These are phyloP conservation scores for Reutealis trisperma DNA, from an alignment of 345 rosid genomes.

Conservation along the genomic window DNA sequence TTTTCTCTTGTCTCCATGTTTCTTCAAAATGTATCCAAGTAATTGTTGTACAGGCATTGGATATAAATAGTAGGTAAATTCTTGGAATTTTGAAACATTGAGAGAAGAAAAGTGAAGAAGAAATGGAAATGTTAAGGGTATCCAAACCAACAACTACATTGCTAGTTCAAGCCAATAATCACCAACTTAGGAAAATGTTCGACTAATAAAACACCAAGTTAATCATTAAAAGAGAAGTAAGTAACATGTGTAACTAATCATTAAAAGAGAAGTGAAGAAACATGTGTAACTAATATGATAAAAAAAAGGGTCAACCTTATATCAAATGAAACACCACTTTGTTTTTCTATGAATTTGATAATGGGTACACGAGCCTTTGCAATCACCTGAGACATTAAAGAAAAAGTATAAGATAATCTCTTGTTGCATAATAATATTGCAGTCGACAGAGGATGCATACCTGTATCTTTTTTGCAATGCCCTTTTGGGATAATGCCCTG, in stretches of 20 bases:
- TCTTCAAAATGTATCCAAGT: background rate
- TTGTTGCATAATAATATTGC: background rate
- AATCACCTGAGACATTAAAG: conserved; percentile 58
- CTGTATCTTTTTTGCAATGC: conserved; percentile 82
- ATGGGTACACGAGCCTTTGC: conserved; percentile 96
- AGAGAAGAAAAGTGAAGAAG: background rate
- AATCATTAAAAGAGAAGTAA: background rate
- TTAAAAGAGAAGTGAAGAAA: background rate
- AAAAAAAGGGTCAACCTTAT: conserved; percentile 52
- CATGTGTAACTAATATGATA: background rate
- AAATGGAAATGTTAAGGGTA: background rate
- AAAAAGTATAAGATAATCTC: conserved; percentile 11
- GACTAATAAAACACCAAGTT: background rate
- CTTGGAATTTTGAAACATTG: background rate
- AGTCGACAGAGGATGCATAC: conserved; percentile 33
- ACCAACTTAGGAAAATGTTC: background rate
- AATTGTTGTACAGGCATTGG: background rate
- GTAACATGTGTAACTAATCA: background rate
- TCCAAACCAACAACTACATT: background rate
- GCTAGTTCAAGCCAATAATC: background rate
- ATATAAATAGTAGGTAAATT: background rate
- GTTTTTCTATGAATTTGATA: conserved; percentile 85
- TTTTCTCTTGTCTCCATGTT: background rate
- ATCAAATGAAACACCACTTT: conserved; percentile 77
- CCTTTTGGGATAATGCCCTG: conserved; percentile 74